These are phyloP conservation scores for Baudoinia panamericana DNA, from an alignment of 495 filamentous ascomycete species.

Conservation along the genomic window DNA sequence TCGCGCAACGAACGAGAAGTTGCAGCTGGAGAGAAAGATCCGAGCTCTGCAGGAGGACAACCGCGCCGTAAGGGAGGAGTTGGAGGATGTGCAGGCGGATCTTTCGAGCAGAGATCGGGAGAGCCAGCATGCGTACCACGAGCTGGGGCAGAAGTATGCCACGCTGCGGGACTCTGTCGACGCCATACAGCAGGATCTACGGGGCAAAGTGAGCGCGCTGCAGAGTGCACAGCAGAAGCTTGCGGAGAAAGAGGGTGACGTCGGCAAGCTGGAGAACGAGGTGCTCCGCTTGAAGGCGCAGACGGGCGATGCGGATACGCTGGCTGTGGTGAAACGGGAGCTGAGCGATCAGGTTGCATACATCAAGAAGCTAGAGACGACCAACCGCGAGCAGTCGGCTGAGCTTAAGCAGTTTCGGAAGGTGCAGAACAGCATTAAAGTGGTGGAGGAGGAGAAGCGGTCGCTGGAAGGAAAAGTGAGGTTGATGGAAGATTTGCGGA, in stretches of 20 bases:
- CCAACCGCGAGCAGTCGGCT: slow-evolving; percentile 62
- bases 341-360: slow-evolving; percentile 79
- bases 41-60: slow-evolving; percentile 61
- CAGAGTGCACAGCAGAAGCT: slow-evolving; percentile 54
- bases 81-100: slow-evolving; percentile 60
- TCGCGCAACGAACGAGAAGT: slow-evolving; percentile 50
- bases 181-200: slow-evolving; percentile 57
- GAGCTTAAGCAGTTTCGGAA: slow-evolving; percentile 73
- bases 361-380: slow-evolving; percentile 68
- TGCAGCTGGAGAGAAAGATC: slow-evolving; percentile 55
- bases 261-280: slow-evolving; percentile 65
- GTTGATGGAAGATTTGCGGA: slow-evolving; percentile 57
- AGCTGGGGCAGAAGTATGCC: slow-evolving; percentile 56
- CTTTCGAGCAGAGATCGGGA: slow-evolving; percentile 58
- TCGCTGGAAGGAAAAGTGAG: slow-evolving; percentile 64
- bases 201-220: slow-evolving; percentile 47
- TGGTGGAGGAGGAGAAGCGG: slow-evolving; percentile 94
- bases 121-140: slow-evolving; percentile 52
- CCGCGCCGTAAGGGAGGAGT: slow-evolving; percentile 56
- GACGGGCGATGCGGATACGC: slow-evolving; percentile 69
- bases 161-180: slow-evolving; percentile 54
- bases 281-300: slow-evolving; percentile 70
- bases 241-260: slow-evolving; percentile 50
- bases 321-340: slow-evolving; percentile 71
- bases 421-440: slow-evolving; percentile 67